phyloP scores from a whole-genome alignment of 345 rosid genomes.

The Eucalyptus victrix region DNA sequence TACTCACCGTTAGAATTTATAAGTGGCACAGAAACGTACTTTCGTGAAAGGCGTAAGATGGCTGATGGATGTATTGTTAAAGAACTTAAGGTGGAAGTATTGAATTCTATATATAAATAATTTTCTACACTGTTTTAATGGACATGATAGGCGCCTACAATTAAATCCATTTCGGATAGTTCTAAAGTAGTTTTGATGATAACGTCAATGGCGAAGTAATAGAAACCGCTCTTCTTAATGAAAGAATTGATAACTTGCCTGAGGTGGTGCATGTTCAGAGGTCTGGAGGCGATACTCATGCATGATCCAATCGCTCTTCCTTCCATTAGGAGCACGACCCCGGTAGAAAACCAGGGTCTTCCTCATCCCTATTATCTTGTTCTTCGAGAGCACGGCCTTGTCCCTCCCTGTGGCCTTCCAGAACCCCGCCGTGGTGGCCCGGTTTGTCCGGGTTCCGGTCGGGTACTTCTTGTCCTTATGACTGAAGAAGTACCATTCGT shows the following conservation, averaged over 20 bases:
- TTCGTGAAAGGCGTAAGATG: not conserved
- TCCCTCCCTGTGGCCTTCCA: slow-evolving; percentile 99
- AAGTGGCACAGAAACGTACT: not conserved
- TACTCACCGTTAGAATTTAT: not conserved
- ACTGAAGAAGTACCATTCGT: slow-evolving; percentile 95
- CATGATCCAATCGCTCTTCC: slow-evolving; percentile 92
- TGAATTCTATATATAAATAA: not conserved
- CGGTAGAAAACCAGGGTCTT: slow-evolving; percentile 88
- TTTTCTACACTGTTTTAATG: not conserved
- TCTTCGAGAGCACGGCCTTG: slow-evolving; percentile 77
- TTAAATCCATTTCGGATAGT: not conserved
- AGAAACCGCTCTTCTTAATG: not conserved
- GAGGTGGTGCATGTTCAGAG: slow-evolving; percentile 53
- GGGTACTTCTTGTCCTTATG: slow-evolving; percentile 97
- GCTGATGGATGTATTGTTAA: not conserved
- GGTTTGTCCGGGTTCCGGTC: slow-evolving; percentile 81
- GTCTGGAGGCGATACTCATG: slow-evolving; percentile 92
- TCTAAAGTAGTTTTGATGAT: not conserved
- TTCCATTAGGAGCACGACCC: slow-evolving; percentile 93
- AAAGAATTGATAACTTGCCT: slow-evolving; percentile 20
- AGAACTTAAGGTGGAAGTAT: not conserved
- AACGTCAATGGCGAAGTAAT: not conserved
- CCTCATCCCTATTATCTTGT: slow-evolving; percentile 77
- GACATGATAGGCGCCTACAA: not conserved
- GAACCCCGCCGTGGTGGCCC: slow-evolving; percentile 90